Conservation (phyloP, 768 basidiomycete genomes). For the Myochromella boudieri region DNA sequence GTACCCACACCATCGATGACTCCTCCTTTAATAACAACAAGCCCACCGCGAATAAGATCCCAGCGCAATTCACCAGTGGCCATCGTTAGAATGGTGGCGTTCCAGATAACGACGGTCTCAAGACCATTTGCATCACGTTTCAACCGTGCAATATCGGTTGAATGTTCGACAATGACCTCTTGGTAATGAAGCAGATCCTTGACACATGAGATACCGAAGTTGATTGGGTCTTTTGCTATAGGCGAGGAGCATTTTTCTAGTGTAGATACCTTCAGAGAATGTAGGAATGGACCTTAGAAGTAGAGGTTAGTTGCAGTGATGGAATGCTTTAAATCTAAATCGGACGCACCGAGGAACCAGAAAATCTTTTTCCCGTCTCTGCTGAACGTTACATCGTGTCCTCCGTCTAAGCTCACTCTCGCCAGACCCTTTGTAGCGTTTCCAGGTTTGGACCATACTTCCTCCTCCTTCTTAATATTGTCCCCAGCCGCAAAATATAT, state of each 20-base stretch:
- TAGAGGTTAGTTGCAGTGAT: background rate
- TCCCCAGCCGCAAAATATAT: slow-evolving; percentile 55
- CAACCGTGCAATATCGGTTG: slow-evolving; percentile 60
- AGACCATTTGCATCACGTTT: slow-evolving; percentile 45
- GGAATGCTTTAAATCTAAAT: background rate
- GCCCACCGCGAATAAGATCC: slow-evolving; percentile 55
- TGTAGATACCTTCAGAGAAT: slow-evolving; percentile 57
- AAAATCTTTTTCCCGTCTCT: slow-evolving; percentile 64
- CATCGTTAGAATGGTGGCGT: slow-evolving; percentile 75
- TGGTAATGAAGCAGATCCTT: slow-evolving; percentile 55
- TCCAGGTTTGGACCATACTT: slow-evolving; percentile 69
- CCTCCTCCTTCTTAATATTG: slow-evolving; percentile 36
- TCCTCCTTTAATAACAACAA: slow-evolving; percentile 55
- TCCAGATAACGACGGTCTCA: slow-evolving; percentile 52
- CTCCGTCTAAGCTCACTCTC: slow-evolving; percentile 70
- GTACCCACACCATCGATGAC: slow-evolving; percentile 52
- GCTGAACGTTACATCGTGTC: slow-evolving; percentile 67
- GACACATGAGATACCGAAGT: slow-evolving; percentile 65
- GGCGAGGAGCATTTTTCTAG: slow-evolving; percentile 46
- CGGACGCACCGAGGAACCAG: slow-evolving; percentile 66
- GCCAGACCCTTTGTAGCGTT: slow-evolving; percentile 62
- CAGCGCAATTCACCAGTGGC: slow-evolving; percentile 44
- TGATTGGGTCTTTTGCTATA: slow-evolving; percentile 47
- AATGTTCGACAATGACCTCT: slow-evolving; percentile 57
- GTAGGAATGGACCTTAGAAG: slow-evolving; percentile 59